phyloP scores from a whole-genome alignment of 1,284 basidiomycete genomes.

The Pyrrhoderma lamaoense region DNA sequence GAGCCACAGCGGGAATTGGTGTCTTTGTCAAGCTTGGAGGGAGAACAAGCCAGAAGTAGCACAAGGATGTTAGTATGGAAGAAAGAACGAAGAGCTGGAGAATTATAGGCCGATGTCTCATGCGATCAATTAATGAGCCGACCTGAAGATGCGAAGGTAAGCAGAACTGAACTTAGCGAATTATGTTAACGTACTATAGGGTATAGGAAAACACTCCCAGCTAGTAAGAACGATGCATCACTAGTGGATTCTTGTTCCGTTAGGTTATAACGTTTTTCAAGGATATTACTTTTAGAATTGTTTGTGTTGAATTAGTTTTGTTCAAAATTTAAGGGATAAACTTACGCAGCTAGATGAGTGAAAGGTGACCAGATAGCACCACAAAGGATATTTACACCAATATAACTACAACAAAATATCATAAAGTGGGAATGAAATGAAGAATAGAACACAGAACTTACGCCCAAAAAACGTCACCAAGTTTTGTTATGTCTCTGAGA shows the following conservation, averaged over 20 bases:
- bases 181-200: conserved; percentile 44
- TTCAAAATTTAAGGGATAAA: conserved; percentile 7
- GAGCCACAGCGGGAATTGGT: conserved; percentile 54
- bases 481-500: conserved; percentile 49
- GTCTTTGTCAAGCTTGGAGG: conserved; percentile 50
- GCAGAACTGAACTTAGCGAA: neutral
- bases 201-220: conserved; percentile 69
- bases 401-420: conserved; percentile 39
- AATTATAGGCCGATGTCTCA: conserved; percentile 50
- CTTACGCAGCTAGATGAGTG: conserved; percentile 67
- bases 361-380: conserved; percentile 78
- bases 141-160: conserved; percentile 32
- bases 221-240: conserved; percentile 65
- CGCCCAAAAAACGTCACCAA: conserved; percentile 79
- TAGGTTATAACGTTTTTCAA: conserved; percentile 59
- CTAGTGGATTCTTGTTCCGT: conserved; percentile 53
- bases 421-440: neutral
- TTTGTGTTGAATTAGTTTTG: neutral
- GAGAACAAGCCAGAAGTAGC: conserved; percentile 60
- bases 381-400: conserved; percentile 63
- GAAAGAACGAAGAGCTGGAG: conserved; percentile 52
- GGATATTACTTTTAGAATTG: conserved; percentile 49
- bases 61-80: conserved; percentile 54
- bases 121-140: conserved; percentile 53
- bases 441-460: conserved; percentile 29